A percentile compares a stretch with the other conserved stretches of the same genome.
phyloP scores from a whole-genome alignment of 1,139 yeast genomes.

The Lodderomyces orthopsilosis region DNA sequence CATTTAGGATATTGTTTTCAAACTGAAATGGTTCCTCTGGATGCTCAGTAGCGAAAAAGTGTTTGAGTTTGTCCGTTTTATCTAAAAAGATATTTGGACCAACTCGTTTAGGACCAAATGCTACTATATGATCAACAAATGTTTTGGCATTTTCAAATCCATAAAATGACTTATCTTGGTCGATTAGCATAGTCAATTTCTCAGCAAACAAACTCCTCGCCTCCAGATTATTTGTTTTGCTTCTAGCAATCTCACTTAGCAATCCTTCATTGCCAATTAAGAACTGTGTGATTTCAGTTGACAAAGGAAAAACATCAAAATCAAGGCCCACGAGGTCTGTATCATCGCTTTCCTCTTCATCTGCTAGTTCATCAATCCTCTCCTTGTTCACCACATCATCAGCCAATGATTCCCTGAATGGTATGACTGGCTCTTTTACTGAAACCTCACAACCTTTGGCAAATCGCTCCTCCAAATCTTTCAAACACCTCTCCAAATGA shows the following conservation, averaged over 20 bases:
- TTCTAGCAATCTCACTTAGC: conserved; percentile 22
- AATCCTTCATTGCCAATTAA: conserved; percentile 46
- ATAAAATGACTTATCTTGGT: conserved; percentile 3
- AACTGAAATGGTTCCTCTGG: conserved; percentile 38
- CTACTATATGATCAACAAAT: conserved; percentile 47
- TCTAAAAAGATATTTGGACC: conserved; percentile 80
- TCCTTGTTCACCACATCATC: conserved; percentile 24
- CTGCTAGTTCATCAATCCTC: conserved; percentile 11
- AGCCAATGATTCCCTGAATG: conserved; percentile 81
- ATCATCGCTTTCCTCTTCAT: conserved; percentile 18
- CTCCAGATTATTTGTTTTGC: conserved; percentile 16
- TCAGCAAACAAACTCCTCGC: background rate
- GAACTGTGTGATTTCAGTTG: conserved; percentile 48
- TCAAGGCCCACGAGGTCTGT: conserved; percentile 45
- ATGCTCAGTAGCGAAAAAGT: conserved; percentile 17
- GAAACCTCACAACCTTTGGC: conserved; percentile 83
- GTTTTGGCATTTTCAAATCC: conserved; percentile 20
- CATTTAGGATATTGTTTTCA: conserved; percentile 71
- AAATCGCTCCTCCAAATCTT: conserved; percentile 84
- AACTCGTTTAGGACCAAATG: conserved; percentile 74
- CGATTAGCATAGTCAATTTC: background rate
- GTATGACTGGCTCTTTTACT: conserved; percentile 90
- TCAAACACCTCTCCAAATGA: conserved; percentile 86
- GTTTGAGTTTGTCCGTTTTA: conserved; percentile 31
- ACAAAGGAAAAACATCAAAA: conserved; percentile 57